Evolutionary conservation across 495 filamentous ascomycete species (phyloP).

Genomic region (Tetracladium setigerum): DNA sequence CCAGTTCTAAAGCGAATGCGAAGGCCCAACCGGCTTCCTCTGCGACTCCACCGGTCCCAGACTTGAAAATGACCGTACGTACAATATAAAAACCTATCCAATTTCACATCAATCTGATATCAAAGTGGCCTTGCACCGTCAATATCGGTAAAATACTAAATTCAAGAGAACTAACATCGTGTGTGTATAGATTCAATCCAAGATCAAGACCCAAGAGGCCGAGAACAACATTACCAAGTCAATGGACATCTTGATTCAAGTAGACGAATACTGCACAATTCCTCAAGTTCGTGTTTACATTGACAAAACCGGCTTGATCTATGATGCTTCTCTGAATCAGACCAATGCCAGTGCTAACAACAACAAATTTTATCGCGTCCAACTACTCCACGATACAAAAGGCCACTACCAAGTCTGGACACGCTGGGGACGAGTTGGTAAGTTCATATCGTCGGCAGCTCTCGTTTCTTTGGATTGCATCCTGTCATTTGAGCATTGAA

Average conservation of each 20-base stretch:
- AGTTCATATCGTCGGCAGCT: too few species aligned
- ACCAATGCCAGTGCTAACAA: slow-evolving; percentile 52
- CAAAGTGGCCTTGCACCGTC: too few species aligned
- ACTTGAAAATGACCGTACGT: too few species aligned
- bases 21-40: slow-evolving; percentile 1
- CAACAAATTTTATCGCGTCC: slow-evolving; percentile 67
- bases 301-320: slow-evolving; percentile 54
- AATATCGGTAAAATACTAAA: slow-evolving; percentile 13
- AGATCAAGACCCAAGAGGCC: slow-evolving; percentile 9
- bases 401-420: slow-evolving; percentile 50
- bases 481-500: too few species aligned
- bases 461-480: too few species aligned
- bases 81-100: too few species aligned
- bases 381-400: slow-evolving; percentile 28
- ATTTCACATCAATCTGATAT: too few species aligned
- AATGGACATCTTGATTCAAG: slow-evolving; percentile 35
- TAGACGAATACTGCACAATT: slow-evolving; percentile 34
- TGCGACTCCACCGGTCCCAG: background rate
- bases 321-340: slow-evolving; percentile 54
- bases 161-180: slow-evolving; percentile 5
- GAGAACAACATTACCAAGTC: slow-evolving; percentile 36
- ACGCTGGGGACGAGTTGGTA: slow-evolving; percentile 72
- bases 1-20: slow-evolving; percentile 2
- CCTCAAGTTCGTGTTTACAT: slow-evolving; percentile 50
- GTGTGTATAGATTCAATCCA: slow-evolving; percentile 16